These are phyloP conservation scores for Otatea glauca DNA, from an alignment of 176 grass and related monocot genomes.

Conservation along the genomic window DNA sequence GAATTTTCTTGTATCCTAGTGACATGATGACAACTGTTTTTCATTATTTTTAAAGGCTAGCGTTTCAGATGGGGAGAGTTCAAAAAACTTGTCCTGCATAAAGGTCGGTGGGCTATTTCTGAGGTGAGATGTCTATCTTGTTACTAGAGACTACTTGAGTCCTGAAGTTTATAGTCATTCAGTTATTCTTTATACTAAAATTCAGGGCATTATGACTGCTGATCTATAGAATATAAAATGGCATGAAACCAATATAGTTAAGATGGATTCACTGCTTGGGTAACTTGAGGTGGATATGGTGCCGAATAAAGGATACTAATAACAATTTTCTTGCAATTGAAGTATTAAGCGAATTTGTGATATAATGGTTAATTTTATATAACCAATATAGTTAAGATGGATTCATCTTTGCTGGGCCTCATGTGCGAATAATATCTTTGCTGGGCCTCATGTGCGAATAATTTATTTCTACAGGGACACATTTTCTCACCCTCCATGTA, in stretches of 20 bases:
- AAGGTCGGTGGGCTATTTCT: slow-evolving; percentile 86
- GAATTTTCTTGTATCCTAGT: not conserved
- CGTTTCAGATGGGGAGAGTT: slow-evolving; percentile 73
- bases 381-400: not conserved
- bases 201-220: slow-evolving; percentile 9
- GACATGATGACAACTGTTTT: slow-evolving; percentile 23
- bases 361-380: slow-evolving; percentile 2
- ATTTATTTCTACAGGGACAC: slow-evolving; percentile 77
- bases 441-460: slow-evolving; percentile 13
- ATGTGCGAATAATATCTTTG: slow-evolving; percentile 23
- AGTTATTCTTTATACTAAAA: slow-evolving; percentile 24
- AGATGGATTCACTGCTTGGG: slow-evolving; percentile 32
- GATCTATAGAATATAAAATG: slow-evolving; percentile 14
- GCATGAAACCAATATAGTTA: slow-evolving; percentile 18
- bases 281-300: slow-evolving; percentile 13
- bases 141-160: slow-evolving; percentile 9
- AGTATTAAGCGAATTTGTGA: slow-evolving; percentile 27
- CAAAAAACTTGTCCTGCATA: slow-evolving; percentile 89
- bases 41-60: slow-evolving; percentile 71
- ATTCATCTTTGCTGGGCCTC: slow-evolving; percentile 13
- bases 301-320: slow-evolving; percentile 11
- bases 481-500: slow-evolving; percentile 93
- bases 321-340: slow-evolving; percentile 4
- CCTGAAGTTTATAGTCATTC: slow-evolving; percentile 31
- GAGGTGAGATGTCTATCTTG: slow-evolving; percentile 64